Conservation (phyloP, 805 yeast species). For the Saccharomyces paradoxus region DNA sequence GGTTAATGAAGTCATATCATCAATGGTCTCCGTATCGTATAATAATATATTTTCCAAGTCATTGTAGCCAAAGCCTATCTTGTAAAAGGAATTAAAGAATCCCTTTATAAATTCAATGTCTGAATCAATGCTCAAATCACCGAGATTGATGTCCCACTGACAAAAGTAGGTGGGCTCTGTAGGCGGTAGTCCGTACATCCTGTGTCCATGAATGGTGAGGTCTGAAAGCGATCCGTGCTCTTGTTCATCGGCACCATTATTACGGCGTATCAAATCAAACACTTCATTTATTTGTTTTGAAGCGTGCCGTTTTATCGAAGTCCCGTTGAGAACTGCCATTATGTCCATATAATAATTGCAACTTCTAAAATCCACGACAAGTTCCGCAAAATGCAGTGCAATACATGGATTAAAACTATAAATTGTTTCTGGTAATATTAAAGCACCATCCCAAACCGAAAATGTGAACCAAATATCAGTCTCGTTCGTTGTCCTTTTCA, state of each 20-base stretch:
- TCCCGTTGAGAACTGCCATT: conserved; percentile 45
- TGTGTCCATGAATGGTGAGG: conserved; percentile 67
- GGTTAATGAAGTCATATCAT: conserved; percentile 62
- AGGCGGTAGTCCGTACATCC: conserved; percentile 91
- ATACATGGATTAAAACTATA: conserved; percentile 58
- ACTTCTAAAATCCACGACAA: conserved; percentile 76
- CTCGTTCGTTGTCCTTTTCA: conserved; percentile 55
- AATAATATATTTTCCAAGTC: conserved; percentile 73
- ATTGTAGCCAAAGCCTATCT: conserved; percentile 52
- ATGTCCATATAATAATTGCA: conserved; percentile 91
- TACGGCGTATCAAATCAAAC: conserved; percentile 26
- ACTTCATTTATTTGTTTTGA: conserved; percentile 13
- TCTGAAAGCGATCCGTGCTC: conserved; percentile 34
- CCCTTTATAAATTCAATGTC: conserved; percentile 39
- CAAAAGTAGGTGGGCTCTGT: conserved; percentile 80
- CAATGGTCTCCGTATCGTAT: conserved; percentile 44
- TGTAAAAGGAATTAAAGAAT: conserved; percentile 35
- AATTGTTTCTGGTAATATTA: conserved; percentile 64
- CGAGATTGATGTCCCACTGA: conserved; percentile 79
- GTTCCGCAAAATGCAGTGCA: conserved; percentile 51
- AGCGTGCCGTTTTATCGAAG: conserved; percentile 11
- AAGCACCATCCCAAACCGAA: conserved; percentile 58
- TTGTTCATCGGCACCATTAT: conserved; percentile 9
- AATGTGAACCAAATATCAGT: conserved; percentile 69
- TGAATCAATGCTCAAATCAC: conserved; percentile 47